Percentiles rank a stretch among this genome's conserved stretches.
These are phyloP conservation scores for Rehmannia glutinosa DNA, from an alignment of 257 asterid species.

Conservation along the genomic window DNA sequence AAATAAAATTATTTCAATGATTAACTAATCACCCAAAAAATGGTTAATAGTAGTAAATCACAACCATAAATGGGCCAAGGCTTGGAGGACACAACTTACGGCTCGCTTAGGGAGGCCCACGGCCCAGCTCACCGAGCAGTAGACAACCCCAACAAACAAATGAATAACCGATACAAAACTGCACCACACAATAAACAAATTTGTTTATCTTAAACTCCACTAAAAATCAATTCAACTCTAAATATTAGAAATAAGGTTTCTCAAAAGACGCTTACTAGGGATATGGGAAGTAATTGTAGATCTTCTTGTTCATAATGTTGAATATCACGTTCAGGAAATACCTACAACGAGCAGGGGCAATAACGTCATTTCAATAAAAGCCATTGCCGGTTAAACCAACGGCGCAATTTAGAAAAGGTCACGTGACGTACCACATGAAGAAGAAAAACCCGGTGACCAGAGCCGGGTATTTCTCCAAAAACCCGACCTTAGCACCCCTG, in stretches of 20 bases:
- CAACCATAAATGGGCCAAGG: not conserved
- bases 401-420: too few relatives aligned
- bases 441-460: constrained; percentile 91
- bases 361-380: constrained; percentile 8
- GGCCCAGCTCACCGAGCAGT: constrained; percentile 71
- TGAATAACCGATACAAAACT: constrained; percentile 83
- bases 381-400: not conserved
- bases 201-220: not conserved
- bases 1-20: too few relatives aligned
- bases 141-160: constrained; percentile 72
- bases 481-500: constrained; percentile 77
- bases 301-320: constrained; percentile 90
- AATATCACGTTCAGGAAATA: constrained; percentile 82
- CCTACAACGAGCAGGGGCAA: constrained; percentile 35
- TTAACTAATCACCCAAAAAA: too few relatives aligned
- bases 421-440: constrained; percentile 79
- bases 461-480: constrained; percentile 66
- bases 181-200: constrained; percentile 10
- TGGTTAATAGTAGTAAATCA: too few relatives aligned
- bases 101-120: constrained; percentile 86
- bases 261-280: constrained; percentile 91
- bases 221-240: not conserved
- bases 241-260: too few relatives aligned
- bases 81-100: constrained; percentile 38
- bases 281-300: constrained; percentile 89